phyloP scores from a whole-genome alignment of 768 basidiomycete genomes.

The Lyophyllum atratum region DNA sequence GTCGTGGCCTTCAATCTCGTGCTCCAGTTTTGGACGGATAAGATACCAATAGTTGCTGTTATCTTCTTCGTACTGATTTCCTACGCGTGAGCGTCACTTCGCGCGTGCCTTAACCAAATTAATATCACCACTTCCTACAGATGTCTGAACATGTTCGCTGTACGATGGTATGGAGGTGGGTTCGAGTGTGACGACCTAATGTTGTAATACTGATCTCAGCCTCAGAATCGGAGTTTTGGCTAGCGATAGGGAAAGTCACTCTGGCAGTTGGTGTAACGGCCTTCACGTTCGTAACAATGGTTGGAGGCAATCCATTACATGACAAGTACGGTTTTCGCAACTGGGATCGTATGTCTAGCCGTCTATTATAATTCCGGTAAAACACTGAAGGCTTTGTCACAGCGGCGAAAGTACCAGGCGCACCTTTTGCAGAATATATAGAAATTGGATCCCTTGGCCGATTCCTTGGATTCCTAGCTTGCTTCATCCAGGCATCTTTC shows the following conservation, averaged over 20 bases:
- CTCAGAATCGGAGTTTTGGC: conserved; percentile 58
- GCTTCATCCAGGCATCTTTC: conserved; percentile 62
- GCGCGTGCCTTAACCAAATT: neutral
- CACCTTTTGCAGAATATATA: conserved; percentile 61
- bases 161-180: conserved; percentile 50
- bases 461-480: conserved; percentile 65
- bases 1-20: conserved; percentile 57
- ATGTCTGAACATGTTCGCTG: conserved; percentile 48
- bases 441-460: conserved; percentile 54
- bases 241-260: conserved; percentile 51
- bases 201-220: neutral
- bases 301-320: conserved; percentile 57
- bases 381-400: neutral
- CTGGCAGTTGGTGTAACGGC: conserved; percentile 48
- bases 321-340: conserved; percentile 57
- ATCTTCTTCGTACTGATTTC: conserved; percentile 42
- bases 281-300: conserved; percentile 63
- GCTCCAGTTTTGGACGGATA: conserved; percentile 54
- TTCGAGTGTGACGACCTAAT: neutral
- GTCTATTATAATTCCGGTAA: neutral
- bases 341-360: conserved; percentile 41
- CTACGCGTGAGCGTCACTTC: conserved; percentile 37
- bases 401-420: conserved; percentile 46
- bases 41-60: conserved; percentile 46
- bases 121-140: conserved; percentile 19